Evolutionary conservation across 1,284 basidiomycete species (phyloP).

Genomic region (Cutaneotrichosporon sp.): DNA sequence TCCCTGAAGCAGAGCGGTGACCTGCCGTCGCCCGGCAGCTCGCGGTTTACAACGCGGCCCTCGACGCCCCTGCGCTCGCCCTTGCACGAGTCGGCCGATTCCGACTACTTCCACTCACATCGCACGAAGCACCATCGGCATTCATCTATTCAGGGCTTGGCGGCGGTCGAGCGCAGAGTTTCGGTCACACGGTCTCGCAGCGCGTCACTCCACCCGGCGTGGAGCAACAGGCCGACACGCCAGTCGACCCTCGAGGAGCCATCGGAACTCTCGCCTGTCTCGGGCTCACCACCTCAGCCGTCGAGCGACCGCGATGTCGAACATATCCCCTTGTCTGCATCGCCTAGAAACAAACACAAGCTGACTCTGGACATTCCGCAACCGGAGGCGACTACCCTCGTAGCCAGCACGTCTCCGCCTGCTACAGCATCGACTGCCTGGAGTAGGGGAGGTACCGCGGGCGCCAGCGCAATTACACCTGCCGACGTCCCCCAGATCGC

Average conservation of each 20-base stretch:
- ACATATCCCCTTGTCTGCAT: constrained; percentile 3
- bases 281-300: neutral
- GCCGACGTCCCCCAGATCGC: constrained; percentile 5
- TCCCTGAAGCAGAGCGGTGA: constrained; percentile 62
- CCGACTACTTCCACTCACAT: constrained; percentile 15
- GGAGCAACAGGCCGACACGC: neutral
- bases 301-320: neutral
- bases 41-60: constrained; percentile 6
- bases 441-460: neutral
- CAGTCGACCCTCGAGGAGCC: constrained; percentile 5
- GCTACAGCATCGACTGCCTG: neutral
- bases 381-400: neutral
- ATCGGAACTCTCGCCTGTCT: neutral
- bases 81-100: neutral
- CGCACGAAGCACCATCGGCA: constrained; percentile 18
- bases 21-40: constrained; percentile 18
- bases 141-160: constrained; percentile 8
- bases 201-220: constrained; percentile 11
- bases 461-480: neutral
- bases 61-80: constrained; percentile 6
- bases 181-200: constrained; percentile 8
- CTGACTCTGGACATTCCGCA: constrained; percentile 2
- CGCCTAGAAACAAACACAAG: neutral
- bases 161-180: constrained; percentile 12
- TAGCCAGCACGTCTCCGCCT: neutral